Base-by-base conservation (phyloP, 805 yeast genomes). In the Jamesozyma lodderae region DNA sequence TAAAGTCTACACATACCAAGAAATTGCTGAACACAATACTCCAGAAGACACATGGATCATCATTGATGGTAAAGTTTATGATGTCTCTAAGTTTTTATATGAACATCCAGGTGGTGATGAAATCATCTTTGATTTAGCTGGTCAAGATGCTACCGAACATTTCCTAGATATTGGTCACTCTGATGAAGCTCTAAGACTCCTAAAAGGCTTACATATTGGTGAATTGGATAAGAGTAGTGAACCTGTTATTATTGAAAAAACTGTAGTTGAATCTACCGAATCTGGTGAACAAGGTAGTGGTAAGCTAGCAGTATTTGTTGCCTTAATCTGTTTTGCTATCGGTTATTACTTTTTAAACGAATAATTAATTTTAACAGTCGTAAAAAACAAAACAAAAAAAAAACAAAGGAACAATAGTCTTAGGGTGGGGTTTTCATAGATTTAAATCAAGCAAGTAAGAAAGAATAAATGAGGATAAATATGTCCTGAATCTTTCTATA, bases 151-250 rank as follows among this genome's bases (percentile, higher is more conserved):
- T 41, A 84, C 96, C 8, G 75, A 74, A 37, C 77, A 86, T 34
- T 73, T 90, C 72, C 77, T 79, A 6, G 96, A 90, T 53, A 88
- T 92, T 58, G 99, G 99, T 25, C 99, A 92, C 66, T 86, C 97
- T 25, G 96, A 88, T 46, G 96, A 88, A 49, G 97, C 99, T 29
- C 77, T 79, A 51, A 92, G 81, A 52, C 69, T 81, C 49, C 68
- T 92, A 53, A 69, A 65, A 32, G 76, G 73, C 29, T 66, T 86
- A 56, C 68, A 73, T 49, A 72, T 92, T 42, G 98, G 98, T 48
- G 79, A 72, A 37, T 70, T 90, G 37, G 88, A 87, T 55, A 83
- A 78, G 34, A 71, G 72, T 28, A 73, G 74, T 46, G 55, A 52
- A 33, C 63, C 62, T n/a, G 53, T 45, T 13, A 44, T 44, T 29